Evolutionary conservation across 1,284 basidiomycete species (phyloP).

Genomic region (Cryptococcus sp.): DNA sequence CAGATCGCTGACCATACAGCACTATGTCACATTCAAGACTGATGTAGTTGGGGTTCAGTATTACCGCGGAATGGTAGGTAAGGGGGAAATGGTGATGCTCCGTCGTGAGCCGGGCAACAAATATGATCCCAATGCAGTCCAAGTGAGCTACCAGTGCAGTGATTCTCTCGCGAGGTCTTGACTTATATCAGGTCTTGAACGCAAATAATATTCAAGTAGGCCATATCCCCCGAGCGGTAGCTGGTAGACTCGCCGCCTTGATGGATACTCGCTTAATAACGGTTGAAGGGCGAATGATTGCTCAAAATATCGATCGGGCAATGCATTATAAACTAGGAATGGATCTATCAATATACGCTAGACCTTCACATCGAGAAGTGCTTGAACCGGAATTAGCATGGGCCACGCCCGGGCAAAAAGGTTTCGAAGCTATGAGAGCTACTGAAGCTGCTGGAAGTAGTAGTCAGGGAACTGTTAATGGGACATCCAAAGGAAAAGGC

Average conservation of each 20-base stretch:
- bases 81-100: slow-evolving; percentile 71
- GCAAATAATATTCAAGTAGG: slow-evolving; percentile 70
- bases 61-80: slow-evolving; percentile 71
- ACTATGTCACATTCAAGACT: slow-evolving; percentile 59
- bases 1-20: slow-evolving; percentile 50
- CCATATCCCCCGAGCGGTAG: slow-evolving; percentile 63
- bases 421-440: slow-evolving; percentile 39
- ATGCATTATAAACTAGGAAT: slow-evolving; percentile 58
- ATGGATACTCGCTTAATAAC: slow-evolving; percentile 62
- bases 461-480: background rate
- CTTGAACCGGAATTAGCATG: slow-evolving; percentile 66
- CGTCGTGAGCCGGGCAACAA: slow-evolving; percentile 63
- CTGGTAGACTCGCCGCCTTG: slow-evolving; percentile 60
- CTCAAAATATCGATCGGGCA: slow-evolving; percentile 43
- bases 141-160: slow-evolving; percentile 17
- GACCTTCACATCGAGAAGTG: slow-evolving; percentile 52
- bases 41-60: slow-evolving; percentile 77
- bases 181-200: slow-evolving; percentile 67
- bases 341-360: slow-evolving; percentile 66
- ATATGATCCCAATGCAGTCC: slow-evolving; percentile 58
- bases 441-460: background rate
- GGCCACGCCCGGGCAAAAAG: slow-evolving; percentile 66
- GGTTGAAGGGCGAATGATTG: slow-evolving; percentile 62
- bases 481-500: slow-evolving; percentile 7
- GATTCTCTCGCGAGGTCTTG: slow-evolving; percentile 49